Evolutionary conservation across 2,329 filamentous ascomycete genomes (phyloP).

Genomic region (Zalaria sp.): DNA sequence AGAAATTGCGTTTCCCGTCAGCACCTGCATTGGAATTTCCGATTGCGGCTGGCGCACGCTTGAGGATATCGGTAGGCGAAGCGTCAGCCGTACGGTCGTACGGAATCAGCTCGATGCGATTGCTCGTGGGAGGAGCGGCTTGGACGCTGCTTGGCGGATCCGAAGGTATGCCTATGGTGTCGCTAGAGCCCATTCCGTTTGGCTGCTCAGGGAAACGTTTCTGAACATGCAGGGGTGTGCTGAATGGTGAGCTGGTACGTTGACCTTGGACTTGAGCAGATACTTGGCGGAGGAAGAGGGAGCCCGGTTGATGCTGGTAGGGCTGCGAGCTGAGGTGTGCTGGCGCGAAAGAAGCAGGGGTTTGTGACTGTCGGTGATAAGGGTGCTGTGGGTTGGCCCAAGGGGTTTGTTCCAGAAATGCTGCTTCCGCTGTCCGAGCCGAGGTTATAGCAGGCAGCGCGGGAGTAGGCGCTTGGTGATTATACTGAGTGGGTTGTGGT

Average conservation of each 20-base stretch:
- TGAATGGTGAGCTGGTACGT: constrained; percentile 11
- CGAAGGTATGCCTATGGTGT: constrained; percentile 9
- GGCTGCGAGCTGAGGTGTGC: neutral
- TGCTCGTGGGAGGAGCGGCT: constrained; percentile 14
- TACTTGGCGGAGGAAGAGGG: constrained; percentile 3
- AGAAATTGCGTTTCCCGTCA: constrained; percentile 7
- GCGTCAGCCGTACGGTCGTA: constrained; percentile 5
- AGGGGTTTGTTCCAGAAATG: constrained; percentile 76
- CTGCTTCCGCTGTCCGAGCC: constrained; percentile 39
- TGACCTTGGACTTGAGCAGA: constrained; percentile 5
- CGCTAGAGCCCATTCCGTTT: constrained; percentile 7
- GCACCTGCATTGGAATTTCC: neutral
- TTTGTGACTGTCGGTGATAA: constrained; percentile 7
- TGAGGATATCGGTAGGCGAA: constrained; percentile 6
- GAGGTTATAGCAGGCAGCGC: constrained; percentile 4
- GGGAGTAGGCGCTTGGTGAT: neutral
- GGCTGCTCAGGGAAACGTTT: constrained; percentile 6
- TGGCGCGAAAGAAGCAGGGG: constrained; percentile 6
- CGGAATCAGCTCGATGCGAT: constrained; percentile 7
- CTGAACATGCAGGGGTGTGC: constrained; percentile 15
- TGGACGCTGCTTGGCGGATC: constrained; percentile 17
- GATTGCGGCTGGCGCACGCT: constrained; percentile 2
- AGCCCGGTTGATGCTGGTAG: constrained; percentile 4
- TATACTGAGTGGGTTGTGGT: too few species aligned
- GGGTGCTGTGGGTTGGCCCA: constrained; percentile 71